Evolutionary conservation across 2,329 filamentous ascomycete genomes (phyloP).

Genomic region (Pleomassaria siparia): DNA sequence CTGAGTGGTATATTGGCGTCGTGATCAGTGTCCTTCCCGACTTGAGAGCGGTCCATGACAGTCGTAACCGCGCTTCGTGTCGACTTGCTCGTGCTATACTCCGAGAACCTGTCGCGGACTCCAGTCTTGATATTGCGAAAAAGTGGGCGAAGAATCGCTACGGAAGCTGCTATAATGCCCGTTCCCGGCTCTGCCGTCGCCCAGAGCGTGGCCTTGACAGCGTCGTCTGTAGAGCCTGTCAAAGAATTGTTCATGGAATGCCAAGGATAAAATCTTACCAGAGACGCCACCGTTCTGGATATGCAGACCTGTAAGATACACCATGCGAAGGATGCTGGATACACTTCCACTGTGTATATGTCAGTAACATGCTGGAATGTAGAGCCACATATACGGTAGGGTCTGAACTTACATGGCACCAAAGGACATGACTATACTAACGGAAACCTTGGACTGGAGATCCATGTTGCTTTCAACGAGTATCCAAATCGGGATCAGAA

Average conservation of each 20-base stretch:
- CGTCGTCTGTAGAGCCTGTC: constrained; percentile 24
- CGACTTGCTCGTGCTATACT: constrained; percentile 13
- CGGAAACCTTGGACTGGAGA: constrained; percentile 48
- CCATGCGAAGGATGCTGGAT: constrained; percentile 34
- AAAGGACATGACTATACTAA: constrained; percentile 47
- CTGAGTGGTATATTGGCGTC: constrained; percentile 22
- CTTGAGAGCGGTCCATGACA: constrained; percentile 1
- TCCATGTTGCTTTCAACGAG: constrained; percentile 48
- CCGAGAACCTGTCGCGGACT: constrained; percentile 21
- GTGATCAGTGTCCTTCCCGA: constrained; percentile 8
- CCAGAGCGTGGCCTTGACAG: constrained; percentile 47
- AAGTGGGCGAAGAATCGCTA: constrained; percentile 50
- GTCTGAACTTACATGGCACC: constrained; percentile 45
- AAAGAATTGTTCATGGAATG: not conserved
- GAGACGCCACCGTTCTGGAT: constrained; percentile 11
- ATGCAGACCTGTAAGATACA: constrained; percentile 30
- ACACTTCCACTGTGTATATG: constrained; percentile 26
- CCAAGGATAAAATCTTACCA: not conserved
- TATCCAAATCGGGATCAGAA: constrained; percentile 35
- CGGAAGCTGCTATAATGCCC: constrained; percentile 53
- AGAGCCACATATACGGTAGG: no score
- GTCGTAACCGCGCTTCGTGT: constrained; percentile 3
- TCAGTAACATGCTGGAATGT: no score
- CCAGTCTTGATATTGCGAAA: constrained; percentile 34
- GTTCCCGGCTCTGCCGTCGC: constrained; percentile 53